Evolutionary conservation across 495 filamentous ascomycete genomes (phyloP), one percentile per base, ranked within the genome.

Genomic region (Aspergillus indologenus): DNA sequence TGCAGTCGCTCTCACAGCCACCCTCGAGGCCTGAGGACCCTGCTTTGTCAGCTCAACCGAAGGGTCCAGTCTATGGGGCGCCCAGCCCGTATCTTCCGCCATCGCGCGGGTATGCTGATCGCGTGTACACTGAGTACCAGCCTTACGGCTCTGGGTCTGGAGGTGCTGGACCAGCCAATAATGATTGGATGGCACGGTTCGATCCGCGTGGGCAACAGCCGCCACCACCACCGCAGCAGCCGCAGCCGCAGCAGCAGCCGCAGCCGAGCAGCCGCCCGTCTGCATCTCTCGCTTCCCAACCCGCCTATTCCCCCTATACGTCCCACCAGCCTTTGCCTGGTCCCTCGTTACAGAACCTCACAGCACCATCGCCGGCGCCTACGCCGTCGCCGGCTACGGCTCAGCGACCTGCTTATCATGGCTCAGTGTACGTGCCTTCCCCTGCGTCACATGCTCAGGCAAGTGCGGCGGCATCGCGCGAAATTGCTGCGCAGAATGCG

Each of bases 101-200:
- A 1, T 68, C 75, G 14, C 74, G 74, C 19, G 44, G 61, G 5
- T 77, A 77, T 45, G 20, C 67, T 11, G n/a, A n/a, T n/a, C 74
- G 74, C 19, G 44, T 61, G 5, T 77, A 77, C 43, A 18, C 67
- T 11, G 75, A 79, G 2, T 78, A 77, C 50, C 45, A 65, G n/a
- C 61, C 61, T 1, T 77, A 74, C 43, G 65, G 65, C 1, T 55
- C 68, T 31, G 57, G 65, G 8, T 54, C 66, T 21, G 62, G 64
- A 7, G 57, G 67, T 40, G 59, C 73, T 20, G 50, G 68, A 6
- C 61, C 71, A 18, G 65, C 71, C 19, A 76, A 66, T 49, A 75
- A 73, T 55, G 76, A 79, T 56, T 79, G 76, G 76, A 74, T 79
- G 67, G 75, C 74, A 45, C 70, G 74, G 20, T 78, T 78, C 56